Base-by-base conservation (phyloP, 164 flowering plant genomes). In the Kalanchoe fedtschenkoi region DNA sequence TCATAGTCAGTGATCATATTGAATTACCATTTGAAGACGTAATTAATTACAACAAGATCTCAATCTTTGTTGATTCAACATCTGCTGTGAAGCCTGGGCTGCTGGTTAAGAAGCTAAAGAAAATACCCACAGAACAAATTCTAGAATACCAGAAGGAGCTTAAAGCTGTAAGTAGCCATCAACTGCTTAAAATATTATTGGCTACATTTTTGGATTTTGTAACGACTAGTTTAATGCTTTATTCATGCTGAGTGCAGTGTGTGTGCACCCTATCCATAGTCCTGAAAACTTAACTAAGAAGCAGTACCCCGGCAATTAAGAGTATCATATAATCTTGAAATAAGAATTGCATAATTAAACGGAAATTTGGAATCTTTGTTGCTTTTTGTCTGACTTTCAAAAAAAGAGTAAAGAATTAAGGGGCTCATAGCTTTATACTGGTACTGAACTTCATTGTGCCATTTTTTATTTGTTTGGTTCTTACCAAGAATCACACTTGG, bases 21-120 rank as follows among this genome's bases (percentile, higher is more conserved):
- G 97, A 93, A 81, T 70, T 93, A 70, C 99, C 99, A 19, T 93
- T 93, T 75, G 99, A 93, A 77, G 92, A 93, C 77, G 87, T 73
- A 33, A 84, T 93, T 74, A 88, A 90, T 69, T 90, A 93, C 66
- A 73, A 69, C 58, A 90, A 87, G 78, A 84, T 93, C 66, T 88
- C 97, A 6, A 61, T 93, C 58, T 93, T 93, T 74, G 88, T 93
- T 1, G 89, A 84, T 37, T 65, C 97, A 0, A 54, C 64, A 35
- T 69, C 82, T 43, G 95, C 99, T 47, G 63, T 84, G 33, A 76
- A 75, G 69, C 95, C 86, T 22, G 91, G 93, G 41, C 75, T 73
- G 72, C 73, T 93, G 64, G 74, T 80, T 53, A 71, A 78, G 29
- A 65, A 70, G 71, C 81, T 93, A 63, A 85, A 88, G 72, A 61